Evolutionary conservation across 1,139 yeast species (phyloP), one percentile per base, ranked within the genome.

Genomic region (Yamadazyma membranifaciens): DNA sequence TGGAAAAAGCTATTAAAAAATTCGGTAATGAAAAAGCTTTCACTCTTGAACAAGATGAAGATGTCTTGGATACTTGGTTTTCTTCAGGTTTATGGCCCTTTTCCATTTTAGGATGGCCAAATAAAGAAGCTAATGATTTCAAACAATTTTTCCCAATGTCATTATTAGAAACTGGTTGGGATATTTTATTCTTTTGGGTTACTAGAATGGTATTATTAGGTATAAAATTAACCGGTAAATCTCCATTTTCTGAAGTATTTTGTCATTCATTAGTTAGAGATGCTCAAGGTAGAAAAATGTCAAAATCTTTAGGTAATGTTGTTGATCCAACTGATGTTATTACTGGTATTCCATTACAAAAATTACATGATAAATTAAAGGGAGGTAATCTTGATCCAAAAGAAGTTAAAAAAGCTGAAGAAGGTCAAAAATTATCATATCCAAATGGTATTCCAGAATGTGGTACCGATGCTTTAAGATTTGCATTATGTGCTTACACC

Each of bases 231-330:
- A 87, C 96, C 28, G 98, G 97, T 39, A 73, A 83, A 45, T 79
- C 88, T 48, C 98, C 98, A 46, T 92, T 92, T 76, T 84, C 80
- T 56, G 98, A 92, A 68, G 98, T 92, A 20, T 92, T 89, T 80
- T 92, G 98, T 67, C 98, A 92, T 65, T 91, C 98, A 15, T 83
- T 92, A 64, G 97, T 92, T 38, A 89, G 98, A 71, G 98, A 92
- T 67, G 96, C 98, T 42, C 98, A 92, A 68, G 98, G 98, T 52
- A 85, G 98, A 67, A 92, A 92, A 71, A 92, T 91, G 98, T 91
- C 98, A 49, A 92, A 92, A 70, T 88, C 97, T 43, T 75, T 92
- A 54, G 98, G 98, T 68, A 92, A 92, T 56, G 98, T 92, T 47
- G 71, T 92, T 57, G 98, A 92, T 67, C 98, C 98, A 48, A 76